These are phyloP conservation scores for Phylloporus arenicola DNA, from an alignment of 768 basidiomycete species.

Conservation along the genomic window DNA sequence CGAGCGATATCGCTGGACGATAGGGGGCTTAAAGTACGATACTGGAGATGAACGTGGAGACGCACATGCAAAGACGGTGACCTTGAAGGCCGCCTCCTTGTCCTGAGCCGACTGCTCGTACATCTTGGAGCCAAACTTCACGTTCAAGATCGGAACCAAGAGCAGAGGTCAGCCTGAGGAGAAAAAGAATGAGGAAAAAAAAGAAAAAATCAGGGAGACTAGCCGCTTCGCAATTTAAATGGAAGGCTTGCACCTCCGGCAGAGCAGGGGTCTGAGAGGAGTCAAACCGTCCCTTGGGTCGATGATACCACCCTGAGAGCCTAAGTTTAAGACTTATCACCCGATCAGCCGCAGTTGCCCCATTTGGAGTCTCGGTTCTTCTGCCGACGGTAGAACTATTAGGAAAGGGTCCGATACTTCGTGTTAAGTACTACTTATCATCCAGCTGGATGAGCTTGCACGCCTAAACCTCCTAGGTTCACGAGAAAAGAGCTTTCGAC, in stretches of 20 bases:
- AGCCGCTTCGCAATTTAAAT: not conserved
- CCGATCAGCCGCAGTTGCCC: not conserved
- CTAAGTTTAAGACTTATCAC: not conserved
- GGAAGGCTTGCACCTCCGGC: not conserved
- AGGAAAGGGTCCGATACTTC: not conserved
- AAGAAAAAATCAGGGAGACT: not conserved
- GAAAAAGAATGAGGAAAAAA: not conserved
- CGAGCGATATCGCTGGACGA: slow-evolving; percentile 4
- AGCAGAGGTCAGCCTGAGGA: no score
- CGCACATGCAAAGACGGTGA: not conserved
- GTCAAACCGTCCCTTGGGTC: not conserved
- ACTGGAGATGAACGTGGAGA: not conserved
- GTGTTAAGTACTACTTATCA: not conserved
- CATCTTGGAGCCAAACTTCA: not conserved
- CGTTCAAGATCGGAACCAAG: not conserved
- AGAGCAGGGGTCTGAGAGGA: not conserved
- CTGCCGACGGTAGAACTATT: not conserved
- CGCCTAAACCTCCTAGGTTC: no score
- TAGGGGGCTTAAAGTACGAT: not conserved
- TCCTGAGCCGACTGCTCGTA: not conserved
- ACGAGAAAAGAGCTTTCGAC: no score
- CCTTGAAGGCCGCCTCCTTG: not conserved
- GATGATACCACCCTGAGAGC: not conserved
- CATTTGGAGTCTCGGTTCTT: not conserved
- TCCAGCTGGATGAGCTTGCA: no score